A percentile compares a stretch with the other conserved stretches of the same genome.
phyloP scores from a whole-genome alignment of 2,329 filamentous ascomycete species.

The Calonectria montana region DNA sequence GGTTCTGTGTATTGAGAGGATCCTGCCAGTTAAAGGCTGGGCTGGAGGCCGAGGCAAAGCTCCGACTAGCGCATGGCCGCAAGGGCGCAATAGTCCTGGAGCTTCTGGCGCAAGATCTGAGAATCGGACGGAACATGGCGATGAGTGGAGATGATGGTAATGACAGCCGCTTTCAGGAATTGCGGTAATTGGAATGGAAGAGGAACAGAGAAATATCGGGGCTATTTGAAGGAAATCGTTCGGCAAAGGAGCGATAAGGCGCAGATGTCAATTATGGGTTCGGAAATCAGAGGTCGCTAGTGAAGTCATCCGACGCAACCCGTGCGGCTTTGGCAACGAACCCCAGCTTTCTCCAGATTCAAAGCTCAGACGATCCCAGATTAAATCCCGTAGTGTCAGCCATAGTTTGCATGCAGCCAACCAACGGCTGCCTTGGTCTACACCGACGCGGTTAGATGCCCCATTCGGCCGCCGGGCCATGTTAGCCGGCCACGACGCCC shows the following conservation, averaged over 20 bases:
- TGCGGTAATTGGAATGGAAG: background rate
- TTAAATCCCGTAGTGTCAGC: slow-evolving; percentile 16
- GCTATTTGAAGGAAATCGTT: slow-evolving; percentile 26
- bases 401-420: slow-evolving; percentile 14
- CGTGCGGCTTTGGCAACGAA: slow-evolving; percentile 36
- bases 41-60: slow-evolving; percentile 50
- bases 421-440: slow-evolving; percentile 1
- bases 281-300: slow-evolving; percentile 38
- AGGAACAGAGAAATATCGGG: background rate
- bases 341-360: slow-evolving; percentile 39
- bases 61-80: slow-evolving; percentile 43
- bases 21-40: slow-evolving; percentile 89
- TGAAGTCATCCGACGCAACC: slow-evolving; percentile 48
- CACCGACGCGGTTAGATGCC: slow-evolving; percentile 6
- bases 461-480: slow-evolving; percentile 11
- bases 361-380: slow-evolving; percentile 1
- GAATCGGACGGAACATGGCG: slow-evolving; percentile 47
- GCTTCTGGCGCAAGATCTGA: slow-evolving; percentile 44
- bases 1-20: slow-evolving; percentile 77
- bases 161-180: background rate
- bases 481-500: slow-evolving; percentile 3
- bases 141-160: slow-evolving; percentile 5
- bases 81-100: slow-evolving; percentile 38
- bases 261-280: slow-evolving; percentile 23
- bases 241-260: slow-evolving; percentile 28